Percentiles rank a stretch among this genome's conserved stretches.
phyloP scores from a whole-genome alignment of 805 yeast species.

The Saccharomyces paradoxus region DNA sequence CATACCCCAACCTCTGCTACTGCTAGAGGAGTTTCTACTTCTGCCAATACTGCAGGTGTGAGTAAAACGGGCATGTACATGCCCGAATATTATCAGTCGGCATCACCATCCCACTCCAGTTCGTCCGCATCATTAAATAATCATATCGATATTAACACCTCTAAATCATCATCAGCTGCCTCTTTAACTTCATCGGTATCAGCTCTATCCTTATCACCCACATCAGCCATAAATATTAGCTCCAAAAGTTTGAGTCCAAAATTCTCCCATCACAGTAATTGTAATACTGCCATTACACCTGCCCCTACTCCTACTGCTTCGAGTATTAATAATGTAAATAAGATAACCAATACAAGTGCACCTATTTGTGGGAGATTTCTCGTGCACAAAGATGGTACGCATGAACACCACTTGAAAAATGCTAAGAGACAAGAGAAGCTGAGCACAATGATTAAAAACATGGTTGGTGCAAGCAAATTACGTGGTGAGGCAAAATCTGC shows the following conservation, averaged over 20 bases:
- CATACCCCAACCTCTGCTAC: neutral
- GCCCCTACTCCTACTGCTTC: neutral
- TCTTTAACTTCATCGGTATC: constrained; percentile 12
- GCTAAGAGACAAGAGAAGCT: constrained; percentile 74
- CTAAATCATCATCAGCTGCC: constrained; percentile 12
- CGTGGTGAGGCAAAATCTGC: constrained; percentile 68
- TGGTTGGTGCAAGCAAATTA: constrained; percentile 63
- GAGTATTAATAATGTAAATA: neutral
- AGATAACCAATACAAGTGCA: neutral
- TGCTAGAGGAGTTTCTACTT: neutral
- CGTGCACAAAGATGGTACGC: constrained; percentile 60
- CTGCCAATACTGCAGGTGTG: neutral
- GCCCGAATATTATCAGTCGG: neutral
- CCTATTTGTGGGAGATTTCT: constrained; percentile 34
- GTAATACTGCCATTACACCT: neutral
- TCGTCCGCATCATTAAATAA: neutral
- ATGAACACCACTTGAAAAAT: constrained; percentile 70
- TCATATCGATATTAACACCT: neutral
- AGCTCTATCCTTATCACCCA: constrained; percentile 9
- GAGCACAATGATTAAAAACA: constrained; percentile 64
- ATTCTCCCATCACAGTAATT: neutral
- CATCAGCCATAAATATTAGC: constrained; percentile 8
- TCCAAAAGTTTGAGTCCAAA: neutral
- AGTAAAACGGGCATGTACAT: neutral
- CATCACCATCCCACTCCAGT: neutral